Conservation (phyloP, 1,139 yeast genomes). For the Magnusiomyces tetraspermus region DNA sequence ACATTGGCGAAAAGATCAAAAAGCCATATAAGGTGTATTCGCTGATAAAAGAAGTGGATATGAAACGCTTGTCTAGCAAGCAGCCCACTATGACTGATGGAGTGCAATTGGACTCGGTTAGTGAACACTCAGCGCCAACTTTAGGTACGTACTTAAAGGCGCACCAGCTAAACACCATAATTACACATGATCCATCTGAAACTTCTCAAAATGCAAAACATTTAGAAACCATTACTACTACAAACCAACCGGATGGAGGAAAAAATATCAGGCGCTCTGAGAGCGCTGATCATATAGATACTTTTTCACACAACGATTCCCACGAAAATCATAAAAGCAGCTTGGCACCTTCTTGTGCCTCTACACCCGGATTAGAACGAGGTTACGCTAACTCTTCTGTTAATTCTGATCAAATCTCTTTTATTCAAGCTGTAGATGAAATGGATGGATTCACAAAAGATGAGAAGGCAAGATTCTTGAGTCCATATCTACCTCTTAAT, state of each 20-base stretch:
- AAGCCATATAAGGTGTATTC: background rate
- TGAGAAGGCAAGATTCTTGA: slow-evolving; percentile 1
- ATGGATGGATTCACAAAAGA: slow-evolving; percentile 1
- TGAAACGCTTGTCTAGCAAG: background rate
- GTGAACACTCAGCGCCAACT: background rate
- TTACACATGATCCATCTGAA: too few species aligned
- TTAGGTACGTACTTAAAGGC: background rate
- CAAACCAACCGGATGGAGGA: too few species aligned
- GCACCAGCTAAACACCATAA: too few species aligned
- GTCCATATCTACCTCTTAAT: background rate
- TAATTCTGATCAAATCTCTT: background rate
- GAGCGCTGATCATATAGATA: too few species aligned
- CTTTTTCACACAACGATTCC: too few species aligned
- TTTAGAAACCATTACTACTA: too few species aligned
- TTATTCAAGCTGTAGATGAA: slow-evolving; percentile 1
- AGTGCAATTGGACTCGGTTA: background rate
- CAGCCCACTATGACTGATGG: background rate
- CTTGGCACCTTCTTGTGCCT: too few species aligned
- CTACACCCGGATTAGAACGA: too few species aligned
- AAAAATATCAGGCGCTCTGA: too few species aligned
- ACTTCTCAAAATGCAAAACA: too few species aligned
- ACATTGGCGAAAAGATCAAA: slow-evolving; percentile 1
- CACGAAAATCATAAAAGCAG: too few species aligned
- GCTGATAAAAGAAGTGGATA: slow-evolving; percentile 1
- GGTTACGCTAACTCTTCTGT: background rate